phyloP scores from a whole-genome alignment of 768 basidiomycete species.

The Tulasnella sp. region DNA sequence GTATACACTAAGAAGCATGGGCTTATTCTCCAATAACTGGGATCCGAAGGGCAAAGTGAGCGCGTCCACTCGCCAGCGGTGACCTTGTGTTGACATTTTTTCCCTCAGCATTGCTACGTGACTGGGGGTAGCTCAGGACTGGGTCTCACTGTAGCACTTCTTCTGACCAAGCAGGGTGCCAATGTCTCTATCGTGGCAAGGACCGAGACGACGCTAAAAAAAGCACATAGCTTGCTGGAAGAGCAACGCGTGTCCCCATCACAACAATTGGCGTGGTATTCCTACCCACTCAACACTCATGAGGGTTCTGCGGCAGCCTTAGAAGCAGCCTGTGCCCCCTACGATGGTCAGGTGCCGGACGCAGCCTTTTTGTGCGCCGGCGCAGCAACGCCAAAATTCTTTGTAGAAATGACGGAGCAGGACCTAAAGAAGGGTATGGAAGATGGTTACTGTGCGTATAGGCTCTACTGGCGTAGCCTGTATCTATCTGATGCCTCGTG shows the following conservation, averaged over 20 bases:
- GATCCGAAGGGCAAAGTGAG: constrained; percentile 40
- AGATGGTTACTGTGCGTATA: constrained; percentile 34
- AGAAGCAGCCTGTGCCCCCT: constrained; percentile 41
- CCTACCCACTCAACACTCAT: constrained; percentile 48
- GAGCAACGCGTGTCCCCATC: constrained; percentile 35
- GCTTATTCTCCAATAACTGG: constrained; percentile 29
- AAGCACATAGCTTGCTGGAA: constrained; percentile 50
- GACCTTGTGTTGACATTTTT: neutral
- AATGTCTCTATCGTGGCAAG: constrained; percentile 79
- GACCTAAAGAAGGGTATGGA: constrained; percentile 48
- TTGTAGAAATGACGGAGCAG: constrained; percentile 53
- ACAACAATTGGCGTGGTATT: constrained; percentile 54
- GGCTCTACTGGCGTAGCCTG: neutral
- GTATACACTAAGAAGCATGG: no score
- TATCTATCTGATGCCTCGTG: neutral
- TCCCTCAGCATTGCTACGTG: constrained; percentile 61
- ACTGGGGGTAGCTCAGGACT: constrained; percentile 77
- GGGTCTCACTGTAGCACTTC: constrained; percentile 57
- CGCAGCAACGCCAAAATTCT: constrained; percentile 52
- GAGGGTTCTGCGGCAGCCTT: constrained; percentile 48
- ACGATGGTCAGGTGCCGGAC: constrained; percentile 53
- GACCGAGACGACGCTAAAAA: constrained; percentile 47
- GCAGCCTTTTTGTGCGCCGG: constrained; percentile 75
- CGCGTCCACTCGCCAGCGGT: constrained; percentile 15
- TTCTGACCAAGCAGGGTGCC: constrained; percentile 57